Base-by-base conservation (phyloP, 805 yeast species). In the Lipomyces yamadae region DNA sequence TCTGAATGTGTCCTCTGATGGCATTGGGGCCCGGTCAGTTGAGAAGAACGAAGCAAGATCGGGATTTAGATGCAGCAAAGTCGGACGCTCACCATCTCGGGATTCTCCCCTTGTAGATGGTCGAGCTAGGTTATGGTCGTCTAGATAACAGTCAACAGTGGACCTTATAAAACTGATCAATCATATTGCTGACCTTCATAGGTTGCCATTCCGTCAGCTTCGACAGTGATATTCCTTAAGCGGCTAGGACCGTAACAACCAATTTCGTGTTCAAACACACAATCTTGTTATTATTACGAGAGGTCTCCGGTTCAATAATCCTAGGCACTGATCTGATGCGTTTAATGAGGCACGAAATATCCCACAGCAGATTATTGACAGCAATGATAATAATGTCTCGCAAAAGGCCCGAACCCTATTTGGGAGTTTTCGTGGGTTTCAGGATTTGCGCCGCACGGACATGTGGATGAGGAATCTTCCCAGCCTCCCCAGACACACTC, bases 1-100 rank as follows among this genome's bases (percentile, higher is more conserved):
- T 24, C 70, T 59, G 48, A 58, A 67, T 6, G 48, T 53, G 11
- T 62, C 56, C 52, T 59, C 61, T 1, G 62, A 18, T 29, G 61
- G 60, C 7, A 18, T 45, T 33, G 48, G 6, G 18, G 56, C 15
- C 18, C 61, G 24, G 52, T 60, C 70, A 11, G 69, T 59, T 24
- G 71, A 68, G 56, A 68, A 68, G 52, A 68, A 68, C 4, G 68
- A 45, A 2, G 71, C 67, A 7, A 68, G 61, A 37, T 68, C 71
- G 2, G 71, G 71, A 29, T 67, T 65, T 56, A 61, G n/a, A 42
- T 63, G 56, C 13, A 60, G 33, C 54, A 66, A 60, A 1, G 71
- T 63, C 33, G 63, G 67, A 13, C 70, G 64, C 24, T 50, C 63
- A 4, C 52, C 62, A 24, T 37, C 32, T 13, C 45, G 29, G 10